Conservation (phyloP, 768 basidiomycete species). For the Sarcodon aspratus region DNA sequence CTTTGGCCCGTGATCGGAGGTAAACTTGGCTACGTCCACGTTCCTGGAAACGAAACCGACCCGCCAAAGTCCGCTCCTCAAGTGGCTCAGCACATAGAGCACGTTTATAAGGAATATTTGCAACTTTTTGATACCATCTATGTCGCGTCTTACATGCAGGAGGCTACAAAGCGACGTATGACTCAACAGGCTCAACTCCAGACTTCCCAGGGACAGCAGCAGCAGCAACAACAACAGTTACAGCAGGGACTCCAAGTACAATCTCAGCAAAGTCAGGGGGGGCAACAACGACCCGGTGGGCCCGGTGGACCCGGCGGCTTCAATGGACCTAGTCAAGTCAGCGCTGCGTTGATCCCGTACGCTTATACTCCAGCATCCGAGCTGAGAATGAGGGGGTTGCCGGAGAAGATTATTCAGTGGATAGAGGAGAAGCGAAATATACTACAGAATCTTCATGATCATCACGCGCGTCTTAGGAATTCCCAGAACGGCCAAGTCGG, state of each 20-base stretch:
- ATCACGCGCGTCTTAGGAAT: neutral
- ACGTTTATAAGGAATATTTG: constrained; percentile 52
- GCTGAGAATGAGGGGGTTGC: constrained; percentile 38
- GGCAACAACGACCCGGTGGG: no score
- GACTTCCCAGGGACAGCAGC: neutral
- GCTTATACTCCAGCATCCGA: constrained; percentile 35
- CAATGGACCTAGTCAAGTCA: neutral
- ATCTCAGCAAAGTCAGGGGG: no score
- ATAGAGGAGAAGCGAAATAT: constrained; percentile 41
- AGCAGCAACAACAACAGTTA: neutral
- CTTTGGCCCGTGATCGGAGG: constrained; percentile 58
- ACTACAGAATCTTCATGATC: constrained; percentile 13
- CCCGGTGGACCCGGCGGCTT: neutral
- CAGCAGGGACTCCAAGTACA: neutral
- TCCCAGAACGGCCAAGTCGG: neutral
- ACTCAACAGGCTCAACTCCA: neutral
- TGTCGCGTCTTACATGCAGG: constrained; percentile 18
- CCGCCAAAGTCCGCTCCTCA: constrained; percentile 53
- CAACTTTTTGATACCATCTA: constrained; percentile 45
- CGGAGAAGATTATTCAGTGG: constrained; percentile 37
- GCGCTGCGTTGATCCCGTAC: constrained; percentile 30
- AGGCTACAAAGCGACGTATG: neutral
- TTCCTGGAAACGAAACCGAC: constrained; percentile 48
- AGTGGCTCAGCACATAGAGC: constrained; percentile 45
- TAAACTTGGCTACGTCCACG: constrained; percentile 54